phyloP scores from a whole-genome alignment of 257 asterid genomes.

The Ligustrum vulgare region DNA sequence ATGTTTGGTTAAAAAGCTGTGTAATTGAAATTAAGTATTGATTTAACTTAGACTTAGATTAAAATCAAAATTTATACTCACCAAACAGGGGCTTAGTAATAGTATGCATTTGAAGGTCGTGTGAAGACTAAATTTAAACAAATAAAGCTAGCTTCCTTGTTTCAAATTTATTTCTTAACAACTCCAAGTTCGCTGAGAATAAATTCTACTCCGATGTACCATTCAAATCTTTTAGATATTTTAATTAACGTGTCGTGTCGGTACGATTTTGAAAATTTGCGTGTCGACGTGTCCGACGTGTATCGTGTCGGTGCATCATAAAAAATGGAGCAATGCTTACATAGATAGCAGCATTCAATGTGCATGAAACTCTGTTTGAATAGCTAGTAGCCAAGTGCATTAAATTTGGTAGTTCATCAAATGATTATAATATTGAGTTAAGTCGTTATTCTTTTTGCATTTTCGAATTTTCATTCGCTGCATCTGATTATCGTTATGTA shows the following conservation, averaged over 20 bases:
- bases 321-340: neutral
- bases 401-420: neutral
- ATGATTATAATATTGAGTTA: neutral
- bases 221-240: neutral
- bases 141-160: neutral
- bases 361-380: neutral
- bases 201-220: neutral
- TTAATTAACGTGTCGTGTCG: too few relatives aligned
- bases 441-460: neutral
- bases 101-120: too few relatives aligned
- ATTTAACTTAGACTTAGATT: too few relatives aligned
- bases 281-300: too few relatives aligned
- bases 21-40: too few relatives aligned
- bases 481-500: conserved; percentile 9
- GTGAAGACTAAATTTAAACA: too few relatives aligned
- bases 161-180: neutral
- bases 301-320: too few relatives aligned
- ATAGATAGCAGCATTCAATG: neutral
- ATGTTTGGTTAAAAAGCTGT: too few relatives aligned
- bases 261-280: too few relatives aligned
- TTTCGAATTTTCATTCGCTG: neutral
- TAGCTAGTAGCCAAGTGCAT: neutral
- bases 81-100: too few relatives aligned
- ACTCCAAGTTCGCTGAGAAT: neutral
- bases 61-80: too few relatives aligned